Conservation (phyloP, 306 rosid species). For the Cyamopsis tetragonoloba region DNA sequence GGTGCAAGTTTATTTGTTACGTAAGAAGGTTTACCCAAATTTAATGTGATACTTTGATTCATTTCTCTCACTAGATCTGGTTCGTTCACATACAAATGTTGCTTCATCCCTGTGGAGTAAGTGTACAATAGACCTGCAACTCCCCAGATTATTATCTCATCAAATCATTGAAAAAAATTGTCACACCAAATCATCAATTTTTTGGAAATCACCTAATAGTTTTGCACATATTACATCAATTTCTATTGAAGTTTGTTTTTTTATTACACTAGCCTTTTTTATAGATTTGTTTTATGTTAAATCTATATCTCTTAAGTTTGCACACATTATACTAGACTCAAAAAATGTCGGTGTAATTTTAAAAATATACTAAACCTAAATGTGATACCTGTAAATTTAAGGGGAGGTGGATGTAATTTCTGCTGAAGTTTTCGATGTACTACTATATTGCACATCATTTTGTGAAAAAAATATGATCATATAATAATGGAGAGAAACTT, state of each 20-base stretch:
- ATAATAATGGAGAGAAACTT: background rate
- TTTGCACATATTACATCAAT: too few relatives aligned
- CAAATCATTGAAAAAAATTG: background rate
- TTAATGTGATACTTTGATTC: slow-evolving; percentile 52
- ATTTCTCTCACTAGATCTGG: slow-evolving; percentile 77
- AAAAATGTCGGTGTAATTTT: too few relatives aligned
- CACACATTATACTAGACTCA: too few relatives aligned
- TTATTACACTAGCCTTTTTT: too few relatives aligned
- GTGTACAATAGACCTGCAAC: slow-evolving; percentile 70
- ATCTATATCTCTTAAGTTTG: too few relatives aligned
- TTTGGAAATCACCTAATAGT: too few relatives aligned
- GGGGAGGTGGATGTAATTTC: too few relatives aligned
- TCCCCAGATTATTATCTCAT: background rate
- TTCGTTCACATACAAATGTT: slow-evolving; percentile 70
- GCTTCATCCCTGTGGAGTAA: slow-evolving; percentile 77
- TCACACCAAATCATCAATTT: background rate
- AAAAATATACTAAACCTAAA: too few relatives aligned
- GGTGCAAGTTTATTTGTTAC: slow-evolving; percentile 70
- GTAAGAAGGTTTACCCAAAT: slow-evolving; percentile 77
- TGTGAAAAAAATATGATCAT: background rate
- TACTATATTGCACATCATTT: background rate
- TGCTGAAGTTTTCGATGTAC: too few relatives aligned
- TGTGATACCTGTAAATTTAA: too few relatives aligned
- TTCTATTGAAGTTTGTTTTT: too few relatives aligned
- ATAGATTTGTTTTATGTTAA: too few relatives aligned